A percentile compares a stretch with the other conserved stretches of the same genome.
Evolutionary conservation across 1,284 basidiomycete species (phyloP).

Genomic region (Leccinum subrobustum): DNA sequence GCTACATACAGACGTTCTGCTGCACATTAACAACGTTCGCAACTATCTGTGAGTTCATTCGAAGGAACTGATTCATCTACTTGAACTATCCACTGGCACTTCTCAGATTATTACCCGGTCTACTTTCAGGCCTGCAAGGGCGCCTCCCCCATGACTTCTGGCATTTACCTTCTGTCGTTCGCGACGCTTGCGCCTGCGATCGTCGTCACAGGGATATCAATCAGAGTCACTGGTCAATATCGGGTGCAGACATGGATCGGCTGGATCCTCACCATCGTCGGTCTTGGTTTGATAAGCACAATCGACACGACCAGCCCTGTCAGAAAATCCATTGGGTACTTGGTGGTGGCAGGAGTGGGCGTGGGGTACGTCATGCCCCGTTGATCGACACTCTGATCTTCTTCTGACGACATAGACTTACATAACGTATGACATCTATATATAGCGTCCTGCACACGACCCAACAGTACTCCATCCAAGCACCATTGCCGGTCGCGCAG

Average conservation of each 20-base stretch:
- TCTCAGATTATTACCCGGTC: slow-evolving; percentile 19
- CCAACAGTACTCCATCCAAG: too few relatives aligned
- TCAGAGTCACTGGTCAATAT: slow-evolving; percentile 14
- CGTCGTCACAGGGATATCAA: slow-evolving; percentile 10
- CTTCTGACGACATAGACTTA: not conserved
- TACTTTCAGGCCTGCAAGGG: slow-evolving; percentile 22
- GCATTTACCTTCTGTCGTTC: slow-evolving; percentile 17
- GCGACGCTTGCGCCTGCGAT: slow-evolving; percentile 9
- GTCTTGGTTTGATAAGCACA: slow-evolving; percentile 14
- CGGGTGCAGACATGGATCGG: slow-evolving; percentile 18
- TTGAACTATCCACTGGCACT: too few relatives aligned
- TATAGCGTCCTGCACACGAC: too few relatives aligned
- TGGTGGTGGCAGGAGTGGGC: too few relatives aligned
- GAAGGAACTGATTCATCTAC: not conserved
- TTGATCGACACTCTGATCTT: not conserved
- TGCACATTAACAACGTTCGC: slow-evolving; percentile 4
- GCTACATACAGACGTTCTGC: slow-evolving; percentile 25
- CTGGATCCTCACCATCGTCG: slow-evolving; percentile 10
- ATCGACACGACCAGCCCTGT: not conserved
- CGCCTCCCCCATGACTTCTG: slow-evolving; percentile 11
- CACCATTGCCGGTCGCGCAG: too few relatives aligned
- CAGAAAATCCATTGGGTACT: not conserved
- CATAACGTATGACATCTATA: too few relatives aligned
- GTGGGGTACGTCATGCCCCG: slow-evolving; percentile 7
- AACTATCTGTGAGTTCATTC: slow-evolving; percentile 12